phyloP scores from a whole-genome alignment of 768 basidiomycete genomes.

The Auriculariales sp. region DNA sequence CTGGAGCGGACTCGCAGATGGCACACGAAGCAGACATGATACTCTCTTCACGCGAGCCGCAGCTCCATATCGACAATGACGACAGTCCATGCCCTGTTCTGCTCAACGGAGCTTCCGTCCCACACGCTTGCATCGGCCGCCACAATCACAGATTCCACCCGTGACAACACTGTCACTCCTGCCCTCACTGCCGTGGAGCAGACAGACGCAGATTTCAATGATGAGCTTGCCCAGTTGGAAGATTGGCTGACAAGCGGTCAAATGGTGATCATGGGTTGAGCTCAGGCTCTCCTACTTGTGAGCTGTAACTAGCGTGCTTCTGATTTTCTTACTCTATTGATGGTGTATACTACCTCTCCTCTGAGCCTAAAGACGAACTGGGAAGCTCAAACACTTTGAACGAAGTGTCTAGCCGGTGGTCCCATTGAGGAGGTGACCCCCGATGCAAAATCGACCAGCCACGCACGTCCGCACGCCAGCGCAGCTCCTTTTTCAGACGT shows the following conservation, averaged over 20 bases:
- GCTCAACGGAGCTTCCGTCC: neutral
- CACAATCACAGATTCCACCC: neutral
- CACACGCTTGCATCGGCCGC: neutral
- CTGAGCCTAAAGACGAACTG: no score
- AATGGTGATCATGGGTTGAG: constrained; percentile 30
- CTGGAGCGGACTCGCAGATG: constrained; percentile 21
- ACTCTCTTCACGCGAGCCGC: constrained; percentile 13
- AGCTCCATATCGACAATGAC: constrained; percentile 10
- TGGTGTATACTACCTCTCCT: no score
- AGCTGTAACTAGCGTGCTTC: no score
- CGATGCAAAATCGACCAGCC: constrained; percentile 72
- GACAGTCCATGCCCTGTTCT: neutral
- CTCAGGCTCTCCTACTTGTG: no score
- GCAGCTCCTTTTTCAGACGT: constrained; percentile 73
- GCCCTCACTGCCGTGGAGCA: no score
- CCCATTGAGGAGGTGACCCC: constrained; percentile 55
- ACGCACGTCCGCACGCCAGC: constrained; percentile 66
- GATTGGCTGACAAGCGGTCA: constrained; percentile 54
- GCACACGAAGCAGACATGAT: constrained; percentile 16
- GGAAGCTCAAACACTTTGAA: constrained; percentile 46
- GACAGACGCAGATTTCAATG: no score
- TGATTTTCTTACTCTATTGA: no score
- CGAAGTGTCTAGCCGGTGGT: constrained; percentile 47
- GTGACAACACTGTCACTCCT: no score
- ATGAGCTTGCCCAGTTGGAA: constrained; percentile 42